These are phyloP conservation scores for Aspergillus latus DNA, from an alignment of 2,329 filamentous ascomycete genomes.

Conservation along the genomic window DNA sequence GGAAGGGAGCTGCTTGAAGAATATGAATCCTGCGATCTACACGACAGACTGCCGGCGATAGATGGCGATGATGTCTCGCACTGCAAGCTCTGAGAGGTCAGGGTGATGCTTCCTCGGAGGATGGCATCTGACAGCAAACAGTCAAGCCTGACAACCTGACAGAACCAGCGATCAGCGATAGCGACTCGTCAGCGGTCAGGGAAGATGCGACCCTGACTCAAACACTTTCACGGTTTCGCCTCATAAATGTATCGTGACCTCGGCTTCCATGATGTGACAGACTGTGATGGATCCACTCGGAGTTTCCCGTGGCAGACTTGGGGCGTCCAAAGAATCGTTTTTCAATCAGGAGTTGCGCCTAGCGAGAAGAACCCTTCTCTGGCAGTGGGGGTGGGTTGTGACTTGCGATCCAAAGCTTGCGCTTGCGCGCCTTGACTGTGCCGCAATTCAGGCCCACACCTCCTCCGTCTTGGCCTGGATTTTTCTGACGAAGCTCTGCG, in stretches of 20 bases:
- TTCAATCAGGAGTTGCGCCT: not conserved
- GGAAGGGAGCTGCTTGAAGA: not conserved
- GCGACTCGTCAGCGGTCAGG: not conserved
- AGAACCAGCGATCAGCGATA: not conserved
- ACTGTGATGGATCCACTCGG: not conserved
- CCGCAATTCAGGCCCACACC: slow-evolving; percentile 17
- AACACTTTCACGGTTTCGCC: not conserved
- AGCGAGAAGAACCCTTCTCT: not conserved
- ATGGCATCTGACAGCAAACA: not conserved
- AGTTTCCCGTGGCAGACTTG: slow-evolving; percentile 1
- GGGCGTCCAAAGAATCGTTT: not conserved
- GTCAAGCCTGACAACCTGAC: not conserved
- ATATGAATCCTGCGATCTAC: slow-evolving; percentile 1
- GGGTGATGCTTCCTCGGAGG: slow-evolving; percentile 14
- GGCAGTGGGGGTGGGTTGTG: not conserved
- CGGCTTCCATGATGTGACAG: not conserved
- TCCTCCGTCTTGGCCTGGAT: not conserved
- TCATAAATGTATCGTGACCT: not conserved
- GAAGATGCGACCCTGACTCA: not conserved
- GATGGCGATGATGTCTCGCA: not conserved
- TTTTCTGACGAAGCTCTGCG: not conserved
- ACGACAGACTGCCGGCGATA: not conserved
- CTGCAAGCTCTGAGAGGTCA: slow-evolving; percentile 7
- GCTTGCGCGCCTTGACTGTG: slow-evolving; percentile 24
- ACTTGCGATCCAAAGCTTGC: slow-evolving; percentile 3